These are phyloP conservation scores for Diospyros lotus DNA, from an alignment of 148 eudicot species.

Conservation along the genomic window DNA sequence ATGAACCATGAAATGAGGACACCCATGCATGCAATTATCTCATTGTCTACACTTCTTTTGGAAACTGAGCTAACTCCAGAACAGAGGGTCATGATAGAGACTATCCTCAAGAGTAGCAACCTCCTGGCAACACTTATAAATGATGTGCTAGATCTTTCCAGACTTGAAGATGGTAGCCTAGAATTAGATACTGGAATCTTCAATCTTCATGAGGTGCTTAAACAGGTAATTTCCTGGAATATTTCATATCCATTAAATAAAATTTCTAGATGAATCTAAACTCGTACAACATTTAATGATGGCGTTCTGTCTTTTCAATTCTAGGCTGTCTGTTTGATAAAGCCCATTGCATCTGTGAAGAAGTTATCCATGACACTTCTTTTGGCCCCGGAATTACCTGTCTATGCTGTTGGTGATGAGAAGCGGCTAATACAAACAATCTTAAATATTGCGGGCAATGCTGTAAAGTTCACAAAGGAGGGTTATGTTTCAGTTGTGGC, in stretches of 20 bases:
- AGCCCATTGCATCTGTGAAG: constrained; percentile 80
- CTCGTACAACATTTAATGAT: neutral
- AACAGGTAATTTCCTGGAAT: constrained; percentile 39
- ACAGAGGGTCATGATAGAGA: constrained; percentile 74
- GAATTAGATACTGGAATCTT: constrained; percentile 44
- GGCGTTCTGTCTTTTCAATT: neutral
- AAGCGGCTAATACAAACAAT: constrained; percentile 76
- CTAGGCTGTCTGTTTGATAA: constrained; percentile 63
- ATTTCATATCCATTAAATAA: neutral
- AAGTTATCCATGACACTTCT: constrained; percentile 60
- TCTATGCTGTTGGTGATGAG: constrained; percentile 72
- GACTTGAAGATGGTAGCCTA: constrained; percentile 86
- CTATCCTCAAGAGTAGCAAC: constrained; percentile 70
- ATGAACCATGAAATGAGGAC: constrained; percentile 96
- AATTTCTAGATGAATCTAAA: neutral
- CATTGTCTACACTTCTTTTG: constrained; percentile 66
- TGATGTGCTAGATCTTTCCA: constrained; percentile 86
- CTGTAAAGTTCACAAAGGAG: constrained; percentile 83
- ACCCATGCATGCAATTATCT: constrained; percentile 87
- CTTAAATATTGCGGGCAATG: constrained; percentile 74
- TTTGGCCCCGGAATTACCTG: constrained; percentile 65
- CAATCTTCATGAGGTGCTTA: constrained; percentile 61
- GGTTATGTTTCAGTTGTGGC: constrained; percentile 68
- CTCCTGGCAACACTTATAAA: constrained; percentile 70
- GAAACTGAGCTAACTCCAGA: constrained; percentile 80